Base-by-base conservation (phyloP, 2,329 filamentous ascomycete species). In the Bipolaris bicolor region DNA sequence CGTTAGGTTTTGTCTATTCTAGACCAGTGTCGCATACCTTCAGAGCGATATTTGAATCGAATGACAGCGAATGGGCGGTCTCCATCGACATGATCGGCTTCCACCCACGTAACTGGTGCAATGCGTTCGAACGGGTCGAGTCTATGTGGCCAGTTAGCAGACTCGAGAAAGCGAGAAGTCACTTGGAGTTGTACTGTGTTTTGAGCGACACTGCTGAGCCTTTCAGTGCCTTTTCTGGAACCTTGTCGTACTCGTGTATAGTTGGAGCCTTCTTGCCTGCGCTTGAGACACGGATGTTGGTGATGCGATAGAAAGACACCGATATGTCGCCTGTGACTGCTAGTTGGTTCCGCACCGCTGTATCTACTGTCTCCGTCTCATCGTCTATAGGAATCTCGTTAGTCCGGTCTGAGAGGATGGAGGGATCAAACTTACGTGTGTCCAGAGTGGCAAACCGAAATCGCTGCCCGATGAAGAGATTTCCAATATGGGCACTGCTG, bases 1-100 rank as follows among this genome's bases (percentile, higher is more conserved):
- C n/a, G 9, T 22, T 16, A 24, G 20, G 15, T 1, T 18, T 22
- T 24, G 13, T 22, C 5, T 24, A 2, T n/a, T 13, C 4, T 26
- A 22, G 7, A 7, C 2, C 22, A 24, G 2, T 49, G 24, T 10
- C 7, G 2, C 33, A 3, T 43, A 62, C 61, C 41, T 6, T 49
- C 24, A 3, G 63, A 67, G 5, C 63, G 59, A 31, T 67, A 67
- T 7, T 59, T 55, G 51, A 66, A 66, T 18, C 47, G 40, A 41
- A 64, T 60, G 2, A 51, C 57, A 11, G 53, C 63, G n/a, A 66
- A 64, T 2, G 61, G 55, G 6, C 48, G 22, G 3, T 52, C 33
- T 3, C 29, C 33, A 20, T 52, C 40, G 18, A 63, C 48, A 16
- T 52, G 31, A 18, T 58, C 44, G 5, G 36, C 49, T 5, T 50